Evolutionary conservation across 352 stramenopile species (phyloP), one percentile per base, ranked within the genome.

Genomic region (Pythium scleroteichum): DNA sequence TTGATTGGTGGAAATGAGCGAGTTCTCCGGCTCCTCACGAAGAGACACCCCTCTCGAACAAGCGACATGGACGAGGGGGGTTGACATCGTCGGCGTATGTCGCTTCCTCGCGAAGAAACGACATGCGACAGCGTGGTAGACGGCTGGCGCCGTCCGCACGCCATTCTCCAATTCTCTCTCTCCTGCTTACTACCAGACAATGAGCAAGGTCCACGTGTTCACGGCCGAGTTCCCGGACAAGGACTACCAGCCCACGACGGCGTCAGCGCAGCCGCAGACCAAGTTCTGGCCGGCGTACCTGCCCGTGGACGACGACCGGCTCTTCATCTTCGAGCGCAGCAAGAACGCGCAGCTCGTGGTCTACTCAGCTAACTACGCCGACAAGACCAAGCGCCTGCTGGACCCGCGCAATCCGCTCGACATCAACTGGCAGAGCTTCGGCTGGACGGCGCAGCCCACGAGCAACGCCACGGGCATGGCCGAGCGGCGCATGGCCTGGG

Each of bases 351-450:
- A 92, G 63, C 75, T 92, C 26, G 79, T 92, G 19, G 79, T 92
- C 27, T 92, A 89, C 68, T 72, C 76, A 29, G 82, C 80, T 57
- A 88, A 86, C 50, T 90, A 87, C 63, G 52, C 66, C 3, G 67
- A 89, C 74, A 72, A 69, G 49, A 66, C 72, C 27, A 57, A 71
- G 39, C 75, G 74, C 8, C 61, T 77, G 41, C 58, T 90, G 41
- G 72, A 92, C 65, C 54, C 71, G 20, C 87, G 87, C 59, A 82
- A 67, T 65, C 82, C 82, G 39, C 68, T 92, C 44, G 80, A 92
- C 63, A 89, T 92, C 70, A 88, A 87, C 53, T 92, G 82, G 82
- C 79, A 89, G 68, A 90, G 80, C 63, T 92, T 87, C 56, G 82
- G 82, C 35, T 92, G 82, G 82, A 92, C 82, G 5, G 54, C 55